Base-by-base conservation (phyloP, 202 grass and related monocot genomes). In the Cymbopogon flexuosus region DNA sequence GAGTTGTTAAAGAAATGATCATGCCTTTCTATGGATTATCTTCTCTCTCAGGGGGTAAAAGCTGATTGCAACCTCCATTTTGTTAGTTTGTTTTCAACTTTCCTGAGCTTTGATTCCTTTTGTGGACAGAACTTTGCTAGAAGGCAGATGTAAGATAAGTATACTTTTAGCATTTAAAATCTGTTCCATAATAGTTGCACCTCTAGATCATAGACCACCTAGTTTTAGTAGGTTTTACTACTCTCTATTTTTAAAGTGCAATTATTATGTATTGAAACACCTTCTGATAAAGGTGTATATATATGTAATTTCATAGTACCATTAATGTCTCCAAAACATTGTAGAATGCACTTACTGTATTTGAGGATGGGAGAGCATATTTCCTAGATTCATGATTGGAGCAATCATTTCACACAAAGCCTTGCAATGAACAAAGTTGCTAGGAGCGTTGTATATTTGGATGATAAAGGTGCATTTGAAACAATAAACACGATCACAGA, bases 331-430 rank as follows among this genome's bases (percentile, higher is more conserved):
- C 52, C 52, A 57, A 56, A 56, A 21, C 52, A 57, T 10, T 57
- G 0, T 21, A 57, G 0, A 57, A 57, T 57, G 8, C 16, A n/a
- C 52, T 57, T 22, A 27, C 27, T 27, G 27, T 27, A 57, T 57
- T 57, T 57, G 8, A 57, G 52, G 8, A 6, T 54, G 49, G 49
- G 6, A 18, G 6, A 19, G n/a, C 9, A 57, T 70, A 79, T 83
- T 83, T 82, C 30, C 30, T 41, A 39, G 5, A 14, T 72, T 85
- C 45, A 75, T 83, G 73, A 83, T 86, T 83, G 68, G 42, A 18
- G 8, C 80, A 79, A 86, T 86, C 74, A 86, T 76, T 86, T 57
- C 40, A 66, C 73, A 63, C 37, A 83, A 86, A 56, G 62, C 56
- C 27, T 56, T 14, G 51, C 39, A 41, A 41, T 43, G 41, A 43